Conservation (phyloP, 2,329 filamentous ascomycete species). For the Furcasterigmium furcatum region DNA sequence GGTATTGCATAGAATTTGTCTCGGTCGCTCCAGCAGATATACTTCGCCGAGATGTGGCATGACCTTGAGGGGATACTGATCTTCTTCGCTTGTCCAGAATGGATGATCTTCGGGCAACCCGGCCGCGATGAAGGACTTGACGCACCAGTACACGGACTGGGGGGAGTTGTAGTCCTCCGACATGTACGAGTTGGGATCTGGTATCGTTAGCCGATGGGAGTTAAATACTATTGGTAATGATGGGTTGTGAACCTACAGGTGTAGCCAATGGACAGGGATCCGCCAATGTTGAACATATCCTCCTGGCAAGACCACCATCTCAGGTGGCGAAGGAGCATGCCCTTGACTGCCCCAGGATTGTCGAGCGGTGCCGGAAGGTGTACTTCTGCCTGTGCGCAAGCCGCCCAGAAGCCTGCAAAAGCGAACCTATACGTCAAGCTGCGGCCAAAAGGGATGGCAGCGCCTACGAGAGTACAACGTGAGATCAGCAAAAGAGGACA, state of each 20-base stretch:
- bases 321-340: constrained; percentile 68
- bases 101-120: constrained; percentile 23
- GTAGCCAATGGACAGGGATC: constrained; percentile 52
- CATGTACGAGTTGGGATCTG: constrained; percentile 40
- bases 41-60: neutral
- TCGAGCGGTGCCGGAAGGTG: constrained; percentile 65
- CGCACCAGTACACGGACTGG: constrained; percentile 44
- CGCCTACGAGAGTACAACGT: constrained; percentile 46
- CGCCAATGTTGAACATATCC: constrained; percentile 71
- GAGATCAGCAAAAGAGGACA: constrained; percentile 40
- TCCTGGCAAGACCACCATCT: constrained; percentile 75
- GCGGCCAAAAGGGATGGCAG: constrained; percentile 42
- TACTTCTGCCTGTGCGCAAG: constrained; percentile 30
- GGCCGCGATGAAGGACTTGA: constrained; percentile 38
- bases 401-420: constrained; percentile 38
- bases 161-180: constrained; percentile 48
- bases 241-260: constrained; percentile 10
- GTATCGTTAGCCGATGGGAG: no score
- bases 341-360: constrained; percentile 78
- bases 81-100: constrained; percentile 38
- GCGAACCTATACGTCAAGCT: constrained; percentile 43
- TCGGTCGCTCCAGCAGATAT: constrained; percentile 17
- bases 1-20: constrained; percentile 35
- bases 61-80: constrained; percentile 20
- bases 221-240: no score